Evolutionary conservation across 345 rosid species (phyloP), one percentile per base, ranked within the genome.

Genomic region (Cardamine occulta): DNA sequence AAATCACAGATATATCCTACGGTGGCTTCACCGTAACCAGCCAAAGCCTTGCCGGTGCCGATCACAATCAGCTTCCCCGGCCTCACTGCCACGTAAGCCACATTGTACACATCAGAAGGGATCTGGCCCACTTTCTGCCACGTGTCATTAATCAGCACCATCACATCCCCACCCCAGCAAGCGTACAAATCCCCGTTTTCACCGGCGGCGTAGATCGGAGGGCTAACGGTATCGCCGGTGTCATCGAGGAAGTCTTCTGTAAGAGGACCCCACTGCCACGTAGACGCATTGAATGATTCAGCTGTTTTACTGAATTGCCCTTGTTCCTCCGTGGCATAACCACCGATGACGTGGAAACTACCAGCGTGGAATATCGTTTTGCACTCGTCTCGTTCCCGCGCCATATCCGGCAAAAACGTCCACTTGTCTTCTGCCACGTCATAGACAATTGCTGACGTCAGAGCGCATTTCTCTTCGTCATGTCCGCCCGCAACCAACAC

Each of bases 401-500:
- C 78, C 98, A 94, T 88, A 81, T 90, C 87, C 7, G 97, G 93
- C 54, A 91, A 32, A 0, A 49, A 17, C 18, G 34, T 3, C 97
- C 98, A 94, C 78, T 23, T 75, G 34, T 94, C 78, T 23, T 40
- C 81, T 0, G 39, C 84, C 84, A 85, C 90, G 75, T 91, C 91
- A 79, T 91, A 91, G 0, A 82, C 68, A 45, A 86, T 17, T 0
- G 88, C 85, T 9, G 98, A 87, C 61, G 54, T 85, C 78, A 94
- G 63, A 2, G 98, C 95, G 18, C 81, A 84, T 59, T 90, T 90
- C 21, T 87, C 91, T 0, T 56, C 82, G 5, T 88, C 96, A 12
- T 91, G 96, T 6, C 98, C 97, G 0, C 98, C 97, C 0, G 89
- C 88, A 6, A 94, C 87, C 23, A 80, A 77, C 65, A 91, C 95